phyloP scores from a whole-genome alignment of 2,329 filamentous ascomycete genomes.

The Drechslerella dactyloides region DNA sequence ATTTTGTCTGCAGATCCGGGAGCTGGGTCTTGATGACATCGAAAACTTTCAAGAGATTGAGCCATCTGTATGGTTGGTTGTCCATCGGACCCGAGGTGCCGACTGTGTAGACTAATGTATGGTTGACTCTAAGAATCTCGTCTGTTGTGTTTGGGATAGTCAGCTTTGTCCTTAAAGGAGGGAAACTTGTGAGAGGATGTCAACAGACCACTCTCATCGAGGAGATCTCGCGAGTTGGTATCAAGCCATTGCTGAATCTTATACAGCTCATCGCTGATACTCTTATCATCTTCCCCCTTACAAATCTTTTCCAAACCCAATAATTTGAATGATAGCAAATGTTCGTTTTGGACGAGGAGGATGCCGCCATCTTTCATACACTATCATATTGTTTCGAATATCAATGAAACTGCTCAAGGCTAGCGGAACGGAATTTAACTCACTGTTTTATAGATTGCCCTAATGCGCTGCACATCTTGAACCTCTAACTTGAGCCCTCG shows the following conservation, averaged over 20 bases:
- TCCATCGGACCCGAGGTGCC: constrained; percentile 64
- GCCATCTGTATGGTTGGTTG: constrained; percentile 66
- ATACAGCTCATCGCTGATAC: constrained; percentile 56
- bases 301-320: constrained; percentile 65
- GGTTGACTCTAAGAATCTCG: constrained; percentile 67
- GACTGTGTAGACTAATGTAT: constrained; percentile 70
- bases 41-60: constrained; percentile 64
- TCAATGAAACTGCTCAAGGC: background rate
- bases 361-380: constrained; percentile 65
- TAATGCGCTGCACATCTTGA: constrained; percentile 57
- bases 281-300: constrained; percentile 51
- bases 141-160: constrained; percentile 57
- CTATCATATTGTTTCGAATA: constrained; percentile 50
- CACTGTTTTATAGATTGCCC: constrained; percentile 56
- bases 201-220: constrained; percentile 66
- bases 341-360: constrained; percentile 69
- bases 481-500: constrained; percentile 59
- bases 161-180: constrained; percentile 11
- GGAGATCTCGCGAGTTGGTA: constrained; percentile 63
- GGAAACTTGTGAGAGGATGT: background rate
- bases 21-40: constrained; percentile 58
- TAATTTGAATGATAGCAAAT: constrained; percentile 69
- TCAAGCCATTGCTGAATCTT: constrained; percentile 61
- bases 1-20: constrained; percentile 53
- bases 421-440: background rate